phyloP scores from a whole-genome alignment of 805 yeast genomes.

The Naumovozyma castellii region DNA sequence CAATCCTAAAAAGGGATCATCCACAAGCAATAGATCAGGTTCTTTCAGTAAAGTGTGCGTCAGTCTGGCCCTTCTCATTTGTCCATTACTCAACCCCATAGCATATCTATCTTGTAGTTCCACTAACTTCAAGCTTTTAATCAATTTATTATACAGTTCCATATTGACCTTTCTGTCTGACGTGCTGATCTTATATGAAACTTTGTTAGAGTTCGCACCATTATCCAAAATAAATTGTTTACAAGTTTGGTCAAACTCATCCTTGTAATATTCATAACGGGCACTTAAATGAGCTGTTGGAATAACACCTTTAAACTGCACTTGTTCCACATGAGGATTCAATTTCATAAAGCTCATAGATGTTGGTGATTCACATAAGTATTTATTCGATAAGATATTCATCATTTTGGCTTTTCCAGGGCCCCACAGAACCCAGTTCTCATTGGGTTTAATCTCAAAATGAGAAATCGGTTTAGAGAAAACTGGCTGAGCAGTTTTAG shows the following conservation, averaged over 20 bases:
- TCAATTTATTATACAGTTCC: constrained; percentile 33
- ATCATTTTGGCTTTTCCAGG: constrained; percentile 23
- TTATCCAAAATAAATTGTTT: constrained; percentile 49
- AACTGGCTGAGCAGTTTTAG: constrained; percentile 27
- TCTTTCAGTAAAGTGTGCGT: constrained; percentile 60
- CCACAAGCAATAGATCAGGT: constrained; percentile 64
- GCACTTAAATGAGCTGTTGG: constrained; percentile 75
- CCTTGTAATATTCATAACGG: constrained; percentile 79
- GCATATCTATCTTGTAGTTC: constrained; percentile 65
- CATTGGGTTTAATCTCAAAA: constrained; percentile 23
- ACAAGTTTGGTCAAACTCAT: constrained; percentile 69
- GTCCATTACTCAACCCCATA: constrained; percentile 87
- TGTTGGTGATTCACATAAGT: constrained; percentile 21
- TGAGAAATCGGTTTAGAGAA: constrained; percentile 14
- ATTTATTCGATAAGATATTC: constrained; percentile 20
- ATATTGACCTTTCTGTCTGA: constrained; percentile 26
- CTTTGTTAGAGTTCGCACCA: constrained; percentile 35
- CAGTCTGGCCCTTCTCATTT: constrained; percentile 78
- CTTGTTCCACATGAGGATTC: constrained; percentile 14
- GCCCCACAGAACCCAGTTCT: constrained; percentile 37
- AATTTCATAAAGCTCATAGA: constrained; percentile 12
- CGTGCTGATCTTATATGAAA: constrained; percentile 29
- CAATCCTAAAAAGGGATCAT: constrained; percentile 87
- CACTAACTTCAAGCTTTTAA: constrained; percentile 43
- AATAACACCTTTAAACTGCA: constrained; percentile 40